These are phyloP conservation scores for Wilcoxina mikolae DNA, from an alignment of 495 filamentous ascomycete genomes.

Conservation along the genomic window DNA sequence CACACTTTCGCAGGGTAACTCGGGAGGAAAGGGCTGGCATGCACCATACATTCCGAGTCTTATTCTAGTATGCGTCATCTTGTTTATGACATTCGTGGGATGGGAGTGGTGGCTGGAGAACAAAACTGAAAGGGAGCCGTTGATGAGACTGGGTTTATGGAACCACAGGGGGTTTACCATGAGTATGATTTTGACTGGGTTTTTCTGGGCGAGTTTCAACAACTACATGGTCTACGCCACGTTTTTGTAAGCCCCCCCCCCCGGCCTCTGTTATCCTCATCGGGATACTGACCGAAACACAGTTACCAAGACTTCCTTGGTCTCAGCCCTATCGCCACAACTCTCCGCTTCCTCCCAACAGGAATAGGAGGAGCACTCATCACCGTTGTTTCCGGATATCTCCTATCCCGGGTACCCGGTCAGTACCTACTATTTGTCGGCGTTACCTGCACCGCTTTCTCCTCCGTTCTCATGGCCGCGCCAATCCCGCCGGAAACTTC, in stretches of 20 bases:
- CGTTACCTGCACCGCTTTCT: slow-evolving; percentile 34
- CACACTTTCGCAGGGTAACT: slow-evolving; percentile 46
- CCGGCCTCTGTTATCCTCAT: not conserved
- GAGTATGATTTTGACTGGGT: slow-evolving; percentile 43
- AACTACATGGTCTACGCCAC: slow-evolving; percentile 46
- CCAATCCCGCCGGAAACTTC: slow-evolving; percentile 39
- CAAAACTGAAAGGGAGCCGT: slow-evolving; percentile 34
- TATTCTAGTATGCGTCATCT: slow-evolving; percentile 45
- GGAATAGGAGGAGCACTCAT: slow-evolving; percentile 39
- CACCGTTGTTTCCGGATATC: slow-evolving; percentile 38
- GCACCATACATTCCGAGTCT: slow-evolving; percentile 51
- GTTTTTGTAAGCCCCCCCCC: slow-evolving; percentile 31
- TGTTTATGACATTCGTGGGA: slow-evolving; percentile 44
- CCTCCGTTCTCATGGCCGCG: slow-evolving; percentile 41
- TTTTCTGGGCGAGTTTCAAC: slow-evolving; percentile 48
- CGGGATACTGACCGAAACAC: not conserved
- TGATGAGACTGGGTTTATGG: slow-evolving; percentile 47
- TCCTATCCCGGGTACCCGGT: slow-evolving; percentile 39
- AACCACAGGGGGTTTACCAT: slow-evolving; percentile 39
- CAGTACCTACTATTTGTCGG: slow-evolving; percentile 41
- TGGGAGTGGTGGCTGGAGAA: slow-evolving; percentile 51
- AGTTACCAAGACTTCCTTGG: slow-evolving; percentile 45
- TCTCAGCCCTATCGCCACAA: slow-evolving; percentile 40
- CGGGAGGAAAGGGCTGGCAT: slow-evolving; percentile 45
- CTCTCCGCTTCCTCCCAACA: slow-evolving; percentile 46